phyloP scores from a whole-genome alignment of 208 protist species.

The Acanthamoeba triangularis region DNA sequence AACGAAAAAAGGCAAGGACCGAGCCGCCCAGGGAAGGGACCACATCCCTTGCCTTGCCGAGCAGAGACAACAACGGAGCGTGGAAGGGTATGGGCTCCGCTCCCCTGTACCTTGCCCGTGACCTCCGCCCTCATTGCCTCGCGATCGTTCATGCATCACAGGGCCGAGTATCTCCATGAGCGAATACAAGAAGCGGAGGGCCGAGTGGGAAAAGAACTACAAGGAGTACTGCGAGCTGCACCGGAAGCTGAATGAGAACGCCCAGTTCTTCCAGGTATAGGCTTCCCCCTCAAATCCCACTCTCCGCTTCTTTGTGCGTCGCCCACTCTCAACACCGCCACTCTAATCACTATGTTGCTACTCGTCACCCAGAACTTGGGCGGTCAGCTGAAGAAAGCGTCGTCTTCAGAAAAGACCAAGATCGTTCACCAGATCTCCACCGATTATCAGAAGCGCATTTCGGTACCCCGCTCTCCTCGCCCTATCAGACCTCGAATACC shows the following conservation, averaged over 20 bases:
- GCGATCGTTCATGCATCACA: not conserved
- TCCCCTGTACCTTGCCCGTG: not conserved
- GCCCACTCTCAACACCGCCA: not conserved
- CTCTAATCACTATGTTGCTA: not conserved
- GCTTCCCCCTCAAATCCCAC: not conserved
- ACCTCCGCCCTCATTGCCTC: not conserved
- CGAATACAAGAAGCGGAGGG: constrained; percentile 26
- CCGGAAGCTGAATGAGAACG: constrained; percentile 44
- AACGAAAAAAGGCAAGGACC: not conserved
- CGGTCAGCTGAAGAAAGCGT: constrained; percentile 46
- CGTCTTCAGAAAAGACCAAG: not conserved
- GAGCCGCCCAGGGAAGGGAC: not conserved
- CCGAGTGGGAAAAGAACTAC: constrained; percentile 61
- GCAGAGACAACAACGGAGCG: not conserved
- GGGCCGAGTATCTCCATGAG: not conserved
- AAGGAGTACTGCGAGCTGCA: constrained; percentile 47
- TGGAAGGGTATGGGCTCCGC: not conserved
- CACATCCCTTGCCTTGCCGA: not conserved
- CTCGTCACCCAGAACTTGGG: not conserved
- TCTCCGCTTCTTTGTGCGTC: not conserved
- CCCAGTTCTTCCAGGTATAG: constrained; percentile 18
- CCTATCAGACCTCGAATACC: not conserved
- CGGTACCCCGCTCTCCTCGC: not conserved
- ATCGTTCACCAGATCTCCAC: constrained; percentile 25
- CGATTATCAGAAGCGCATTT: constrained; percentile 53